phyloP scores from a whole-genome alignment of 2,329 filamentous ascomycete genomes.

The Colletotrichum echinochloae region DNA sequence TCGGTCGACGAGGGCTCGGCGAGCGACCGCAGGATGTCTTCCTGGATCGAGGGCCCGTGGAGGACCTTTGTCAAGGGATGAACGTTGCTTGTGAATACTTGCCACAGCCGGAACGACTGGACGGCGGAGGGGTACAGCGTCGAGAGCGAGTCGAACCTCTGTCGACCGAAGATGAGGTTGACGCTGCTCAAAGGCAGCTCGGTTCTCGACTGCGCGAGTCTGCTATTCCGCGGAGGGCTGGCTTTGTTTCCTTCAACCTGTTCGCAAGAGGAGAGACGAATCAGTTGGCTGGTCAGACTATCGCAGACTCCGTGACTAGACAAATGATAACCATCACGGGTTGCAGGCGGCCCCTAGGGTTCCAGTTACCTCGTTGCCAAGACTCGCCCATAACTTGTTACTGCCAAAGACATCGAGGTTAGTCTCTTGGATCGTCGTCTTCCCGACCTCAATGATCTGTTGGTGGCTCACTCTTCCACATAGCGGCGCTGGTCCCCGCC shows the following conservation, averaged over 20 bases:
- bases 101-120: conserved; percentile 71
- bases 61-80: conserved; percentile 79
- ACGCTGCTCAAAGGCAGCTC: neutral
- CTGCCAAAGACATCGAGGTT: neutral
- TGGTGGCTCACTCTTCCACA: conserved; percentile 15
- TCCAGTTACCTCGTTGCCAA: conserved; percentile 9
- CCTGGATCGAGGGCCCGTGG: conserved; percentile 76
- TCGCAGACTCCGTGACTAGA: neutral
- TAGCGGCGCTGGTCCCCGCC: conserved; percentile 19
- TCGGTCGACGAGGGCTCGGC: neutral
- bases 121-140: conserved; percentile 23
- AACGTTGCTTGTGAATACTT: conserved; percentile 78
- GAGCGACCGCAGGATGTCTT: conserved; percentile 10
- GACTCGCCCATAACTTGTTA: conserved; percentile 30
- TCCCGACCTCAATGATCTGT: accelerated
- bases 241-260: neutral
- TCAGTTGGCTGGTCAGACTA: neutral
- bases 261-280: neutral
- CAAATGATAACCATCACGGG: neutral
- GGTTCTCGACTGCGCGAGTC: neutral
- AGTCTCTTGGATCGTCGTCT: neutral
- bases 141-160: conserved; percentile 42
- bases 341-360: neutral
- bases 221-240: neutral
- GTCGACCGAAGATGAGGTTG: conserved; percentile 8